phyloP scores from a whole-genome alignment of 768 basidiomycete species.

The Amanita rubescens region DNA sequence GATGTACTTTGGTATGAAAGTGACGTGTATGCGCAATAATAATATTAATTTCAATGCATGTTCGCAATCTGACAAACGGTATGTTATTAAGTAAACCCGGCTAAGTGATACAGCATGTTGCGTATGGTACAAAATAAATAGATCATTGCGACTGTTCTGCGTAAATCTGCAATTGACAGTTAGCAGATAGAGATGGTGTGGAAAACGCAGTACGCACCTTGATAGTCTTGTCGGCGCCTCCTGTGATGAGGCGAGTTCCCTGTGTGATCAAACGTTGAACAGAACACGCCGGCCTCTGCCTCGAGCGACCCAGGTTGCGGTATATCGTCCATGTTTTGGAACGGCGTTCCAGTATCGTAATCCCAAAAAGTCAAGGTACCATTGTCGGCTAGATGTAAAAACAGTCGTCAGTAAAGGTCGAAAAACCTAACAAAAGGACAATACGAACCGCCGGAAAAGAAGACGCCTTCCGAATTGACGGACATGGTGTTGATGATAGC shows the following conservation, averaged over 20 bases:
- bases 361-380: slow-evolving; percentile 92
- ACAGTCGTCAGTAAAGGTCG: neutral
- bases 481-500: slow-evolving; percentile 95
- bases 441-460: slow-evolving; percentile 87
- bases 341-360: slow-evolving; percentile 88
- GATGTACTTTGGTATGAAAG: slow-evolving; percentile 1
- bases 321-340: slow-evolving; percentile 89
- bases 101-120: too few relatives aligned
- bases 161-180: slow-evolving; percentile 37
- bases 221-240: slow-evolving; percentile 98
- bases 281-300: slow-evolving; percentile 95
- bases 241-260: slow-evolving; percentile 92
- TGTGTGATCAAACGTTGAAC: slow-evolving; percentile 93
- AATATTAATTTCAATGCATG: neutral
- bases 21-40: neutral
- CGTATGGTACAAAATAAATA: neutral
- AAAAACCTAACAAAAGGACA: too few relatives aligned
- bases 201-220: slow-evolving; percentile 49
- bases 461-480: slow-evolving; percentile 92
- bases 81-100: neutral
- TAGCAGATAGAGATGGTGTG: neutral
- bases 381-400: slow-evolving; percentile 54
- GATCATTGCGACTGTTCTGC: slow-evolving; percentile 61
- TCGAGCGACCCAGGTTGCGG: slow-evolving; percentile 98
- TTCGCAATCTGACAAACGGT: neutral